Percentiles rank a stretch among this genome's conserved stretches.
phyloP scores from a whole-genome alignment of 257 asterid species.

The Nicotiana obtusifolia region DNA sequence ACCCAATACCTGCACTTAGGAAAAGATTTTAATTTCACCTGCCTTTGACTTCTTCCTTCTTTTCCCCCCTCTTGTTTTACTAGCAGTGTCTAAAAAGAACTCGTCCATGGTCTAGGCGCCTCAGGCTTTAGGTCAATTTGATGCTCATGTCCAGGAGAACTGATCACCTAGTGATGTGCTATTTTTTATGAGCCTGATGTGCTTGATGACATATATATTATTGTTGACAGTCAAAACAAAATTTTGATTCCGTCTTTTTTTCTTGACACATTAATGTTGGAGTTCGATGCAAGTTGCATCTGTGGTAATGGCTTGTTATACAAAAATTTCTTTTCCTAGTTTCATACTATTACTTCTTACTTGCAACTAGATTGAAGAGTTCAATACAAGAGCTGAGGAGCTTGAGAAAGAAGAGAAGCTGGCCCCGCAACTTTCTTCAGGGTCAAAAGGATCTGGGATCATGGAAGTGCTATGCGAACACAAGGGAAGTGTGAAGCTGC shows the following conservation, averaged over 20 bases:
- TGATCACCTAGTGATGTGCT: background rate
- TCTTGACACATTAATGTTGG: background rate
- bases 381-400: conserved; percentile 58
- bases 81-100: background rate
- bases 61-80: background rate
- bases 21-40: background rate
- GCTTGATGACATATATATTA: background rate
- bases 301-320: background rate
- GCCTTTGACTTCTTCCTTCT: background rate
- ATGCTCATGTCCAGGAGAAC: background rate
- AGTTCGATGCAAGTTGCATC: background rate
- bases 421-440: conserved; percentile 12
- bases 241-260: no score
- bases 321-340: background rate
- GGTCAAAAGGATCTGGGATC: conserved; percentile 33
- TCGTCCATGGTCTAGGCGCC: background rate
- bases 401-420: conserved; percentile 32
- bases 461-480: conserved; percentile 49
- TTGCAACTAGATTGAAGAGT: conserved; percentile 64
- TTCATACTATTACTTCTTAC: background rate
- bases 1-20: background rate
- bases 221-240: background rate
- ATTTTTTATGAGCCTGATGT: background rate
- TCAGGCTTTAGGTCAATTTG: background rate
- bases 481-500: conserved; percentile 41